Conservation (phyloP, 2,329 filamentous ascomycete species). For the Karstenula rhodostoma region DNA sequence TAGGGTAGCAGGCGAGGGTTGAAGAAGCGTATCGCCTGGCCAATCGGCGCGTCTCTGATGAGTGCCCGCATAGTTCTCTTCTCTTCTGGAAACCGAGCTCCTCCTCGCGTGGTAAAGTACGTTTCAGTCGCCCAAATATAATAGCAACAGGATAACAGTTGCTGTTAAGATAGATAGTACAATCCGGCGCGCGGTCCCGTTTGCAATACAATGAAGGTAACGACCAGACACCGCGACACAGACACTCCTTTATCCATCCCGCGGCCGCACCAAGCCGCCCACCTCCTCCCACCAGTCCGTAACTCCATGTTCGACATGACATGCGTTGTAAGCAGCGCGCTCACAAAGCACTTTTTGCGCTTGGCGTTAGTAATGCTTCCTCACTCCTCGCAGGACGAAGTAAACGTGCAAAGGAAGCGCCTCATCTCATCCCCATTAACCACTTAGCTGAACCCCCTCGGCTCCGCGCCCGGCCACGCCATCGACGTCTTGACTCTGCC, state of each 20-base stretch:
- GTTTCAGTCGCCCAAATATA: not conserved
- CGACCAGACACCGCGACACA: not conserved
- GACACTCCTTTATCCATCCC: slow-evolving; percentile 1
- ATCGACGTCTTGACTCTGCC: no score
- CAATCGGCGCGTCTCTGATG: slow-evolving; percentile 65
- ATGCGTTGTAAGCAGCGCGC: slow-evolving; percentile 8
- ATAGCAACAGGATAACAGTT: not conserved
- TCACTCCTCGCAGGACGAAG: not conserved
- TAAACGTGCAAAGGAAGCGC: not conserved
- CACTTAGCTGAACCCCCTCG: not conserved
- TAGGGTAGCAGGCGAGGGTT: slow-evolving; percentile 64
- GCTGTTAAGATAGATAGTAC: no score
- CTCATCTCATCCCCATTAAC: not conserved
- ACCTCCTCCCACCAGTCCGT: not conserved
- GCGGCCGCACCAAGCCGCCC: not conserved
- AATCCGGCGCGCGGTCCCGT: not conserved
- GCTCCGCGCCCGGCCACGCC: no score
- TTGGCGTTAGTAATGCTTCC: slow-evolving; percentile 12
- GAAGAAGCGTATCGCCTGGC: slow-evolving; percentile 65
- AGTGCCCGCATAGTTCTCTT: slow-evolving; percentile 48
- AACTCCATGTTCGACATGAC: slow-evolving; percentile 4
- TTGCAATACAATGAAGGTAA: slow-evolving; percentile 2
- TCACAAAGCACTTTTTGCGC: slow-evolving; percentile 13
- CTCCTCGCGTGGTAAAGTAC: no score
- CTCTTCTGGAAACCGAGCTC: no score